Percentiles rank a stretch among this genome's conserved stretches.
Evolutionary conservation across 345 rosid genomes (phyloP).

Genomic region (Camelina sativa): DNA sequence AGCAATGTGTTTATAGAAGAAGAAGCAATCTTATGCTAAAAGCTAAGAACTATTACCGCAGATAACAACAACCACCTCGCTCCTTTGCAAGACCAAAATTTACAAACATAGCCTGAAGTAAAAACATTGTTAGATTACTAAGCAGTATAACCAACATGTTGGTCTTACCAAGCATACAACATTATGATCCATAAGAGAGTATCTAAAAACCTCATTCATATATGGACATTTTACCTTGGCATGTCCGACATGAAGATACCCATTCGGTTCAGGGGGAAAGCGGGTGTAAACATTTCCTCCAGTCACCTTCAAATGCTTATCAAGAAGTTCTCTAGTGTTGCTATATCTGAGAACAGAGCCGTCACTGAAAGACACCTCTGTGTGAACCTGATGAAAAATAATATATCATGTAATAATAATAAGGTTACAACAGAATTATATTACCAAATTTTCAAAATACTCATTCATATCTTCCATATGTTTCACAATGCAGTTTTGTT

Average conservation of each 20-base stretch:
- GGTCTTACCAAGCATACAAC: slow-evolving; percentile 2
- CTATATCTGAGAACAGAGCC: slow-evolving; percentile 73
- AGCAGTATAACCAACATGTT: neutral
- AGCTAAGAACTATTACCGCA: slow-evolving; percentile 56
- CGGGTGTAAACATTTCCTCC: slow-evolving; percentile 79
- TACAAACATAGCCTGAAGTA: slow-evolving; percentile 85
- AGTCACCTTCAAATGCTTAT: slow-evolving; percentile 72
- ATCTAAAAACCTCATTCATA: slow-evolving; percentile 16
- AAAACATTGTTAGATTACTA: neutral
- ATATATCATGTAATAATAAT: neutral
- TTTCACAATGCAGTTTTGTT: too few species aligned
- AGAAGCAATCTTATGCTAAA: neutral
- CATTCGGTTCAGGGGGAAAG: slow-evolving; percentile 97
- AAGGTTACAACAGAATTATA: neutral
- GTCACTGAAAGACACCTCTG: slow-evolving; percentile 77
- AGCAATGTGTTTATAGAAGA: neutral
- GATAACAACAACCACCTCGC: slow-evolving; percentile 83
- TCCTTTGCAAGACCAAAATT: slow-evolving; percentile 92
- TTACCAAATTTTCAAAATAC: neutral
- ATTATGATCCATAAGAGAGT: neutral
- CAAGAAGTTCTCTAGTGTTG: slow-evolving; percentile 77
- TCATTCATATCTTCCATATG: too few species aligned
- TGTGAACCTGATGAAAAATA: slow-evolving; percentile 62
- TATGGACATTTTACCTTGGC: slow-evolving; percentile 65
- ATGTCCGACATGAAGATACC: slow-evolving; percentile 97